phyloP scores from a whole-genome alignment of 1,139 yeast species.

The Suhomyces terraborum region DNA sequence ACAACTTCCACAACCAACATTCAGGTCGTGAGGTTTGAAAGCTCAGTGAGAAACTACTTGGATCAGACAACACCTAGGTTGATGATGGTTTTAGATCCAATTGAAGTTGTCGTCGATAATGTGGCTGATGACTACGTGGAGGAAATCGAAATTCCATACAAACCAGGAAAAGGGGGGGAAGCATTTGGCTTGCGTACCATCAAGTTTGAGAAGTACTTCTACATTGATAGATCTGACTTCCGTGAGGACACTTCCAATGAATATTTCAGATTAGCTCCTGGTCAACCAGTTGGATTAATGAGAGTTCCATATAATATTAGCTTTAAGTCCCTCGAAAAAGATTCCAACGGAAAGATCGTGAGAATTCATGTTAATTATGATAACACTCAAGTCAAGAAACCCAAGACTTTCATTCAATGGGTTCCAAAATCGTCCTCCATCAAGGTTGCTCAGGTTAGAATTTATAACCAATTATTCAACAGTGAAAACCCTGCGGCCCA shows the following conservation, averaged over 20 bases:
- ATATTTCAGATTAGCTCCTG: conserved; percentile 91
- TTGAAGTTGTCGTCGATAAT: conserved; percentile 81
- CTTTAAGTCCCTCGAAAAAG: conserved; percentile 68
- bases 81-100: conserved; percentile 89
- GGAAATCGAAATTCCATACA: conserved; percentile 77
- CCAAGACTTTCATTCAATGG: conserved; percentile 98
- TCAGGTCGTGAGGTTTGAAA: conserved; percentile 86
- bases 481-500: conserved; percentile 89
- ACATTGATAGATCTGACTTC: conserved; percentile 86
- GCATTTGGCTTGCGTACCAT: conserved; percentile 66
- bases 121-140: conserved; percentile 74
- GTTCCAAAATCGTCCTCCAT: conserved; percentile 68
- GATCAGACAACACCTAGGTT: conserved; percentile 93
- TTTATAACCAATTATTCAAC: conserved; percentile 84
- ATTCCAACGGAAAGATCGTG: conserved; percentile 60
- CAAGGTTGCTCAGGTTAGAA: conserved; percentile 72
- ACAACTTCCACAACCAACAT: conserved; percentile 92
- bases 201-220: conserved; percentile 74
- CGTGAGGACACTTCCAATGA: conserved; percentile 57
- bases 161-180: conserved; percentile 66
- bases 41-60: conserved; percentile 80
- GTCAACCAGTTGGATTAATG: conserved; percentile 94
- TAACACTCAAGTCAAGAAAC: conserved; percentile 58
- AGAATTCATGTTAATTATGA: conserved; percentile 83
- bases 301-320: conserved; percentile 84